phyloP scores from a whole-genome alignment of 2,329 filamentous ascomycete species.

The Calonectria honghensis region DNA sequence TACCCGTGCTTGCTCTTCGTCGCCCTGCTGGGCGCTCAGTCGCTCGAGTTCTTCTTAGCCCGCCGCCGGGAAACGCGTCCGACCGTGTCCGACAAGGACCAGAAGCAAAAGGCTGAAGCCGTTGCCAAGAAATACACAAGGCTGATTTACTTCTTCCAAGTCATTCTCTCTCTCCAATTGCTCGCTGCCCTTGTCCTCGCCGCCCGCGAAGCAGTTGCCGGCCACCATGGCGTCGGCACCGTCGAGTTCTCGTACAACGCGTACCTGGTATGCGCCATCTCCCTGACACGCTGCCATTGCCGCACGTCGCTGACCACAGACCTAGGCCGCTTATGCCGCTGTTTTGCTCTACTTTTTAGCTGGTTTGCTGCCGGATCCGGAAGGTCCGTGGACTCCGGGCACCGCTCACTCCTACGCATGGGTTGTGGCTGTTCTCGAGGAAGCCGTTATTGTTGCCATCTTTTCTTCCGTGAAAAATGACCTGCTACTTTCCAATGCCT shows the following conservation, averaged over 20 bases:
- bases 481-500: constrained; percentile 50
- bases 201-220: constrained; percentile 58
- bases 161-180: constrained; percentile 57
- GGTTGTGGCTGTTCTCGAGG: constrained; percentile 59
- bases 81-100: constrained; percentile 52
- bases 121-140: constrained; percentile 57
- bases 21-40: constrained; percentile 60
- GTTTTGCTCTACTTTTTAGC: constrained; percentile 65
- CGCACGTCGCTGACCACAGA: constrained; percentile 27
- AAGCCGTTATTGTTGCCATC: constrained; percentile 61
- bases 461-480: constrained; percentile 55
- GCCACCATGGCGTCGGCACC: constrained; percentile 52
- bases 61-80: constrained; percentile 54
- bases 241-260: constrained; percentile 63
- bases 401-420: constrained; percentile 62
- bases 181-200: constrained; percentile 60
- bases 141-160: constrained; percentile 61
- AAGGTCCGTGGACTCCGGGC: constrained; percentile 65
- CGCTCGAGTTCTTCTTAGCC: constrained; percentile 61
- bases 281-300: not conserved
- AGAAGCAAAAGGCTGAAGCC: constrained; percentile 55
- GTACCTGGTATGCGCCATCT: constrained; percentile 58
- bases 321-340: constrained; percentile 62
- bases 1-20: constrained; percentile 64
- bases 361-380: constrained; percentile 65